phyloP scores from a whole-genome alignment of 495 filamentous ascomycete genomes.

The Tuber melanosporum region DNA sequence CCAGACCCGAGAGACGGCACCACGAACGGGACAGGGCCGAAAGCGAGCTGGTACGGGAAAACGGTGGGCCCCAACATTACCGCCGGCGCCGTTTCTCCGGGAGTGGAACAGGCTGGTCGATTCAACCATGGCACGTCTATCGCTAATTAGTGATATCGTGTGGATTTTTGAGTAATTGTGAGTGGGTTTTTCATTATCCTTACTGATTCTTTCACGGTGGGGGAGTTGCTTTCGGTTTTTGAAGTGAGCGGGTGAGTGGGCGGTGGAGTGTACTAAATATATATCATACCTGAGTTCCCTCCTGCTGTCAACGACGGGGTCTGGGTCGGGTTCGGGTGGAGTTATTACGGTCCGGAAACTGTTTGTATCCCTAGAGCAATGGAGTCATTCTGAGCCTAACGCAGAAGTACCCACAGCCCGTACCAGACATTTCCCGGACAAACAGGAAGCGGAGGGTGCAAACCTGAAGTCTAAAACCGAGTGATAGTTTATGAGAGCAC shows the following conservation, averaged over 20 bases:
- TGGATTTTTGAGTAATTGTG: neutral
- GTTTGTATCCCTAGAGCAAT: neutral
- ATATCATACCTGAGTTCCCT: neutral
- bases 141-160: neutral
- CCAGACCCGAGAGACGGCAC: slow-evolving; percentile 25
- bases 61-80: slow-evolving; percentile 8
- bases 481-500: neutral
- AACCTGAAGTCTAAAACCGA: neutral
- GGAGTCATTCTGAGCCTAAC: neutral
- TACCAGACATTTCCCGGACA: neutral
- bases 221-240: neutral
- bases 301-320: neutral
- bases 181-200: neutral
- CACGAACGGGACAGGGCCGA: slow-evolving; percentile 7
- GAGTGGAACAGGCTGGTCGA: neutral
- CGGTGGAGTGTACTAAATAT: neutral
- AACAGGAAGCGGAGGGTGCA: neutral
- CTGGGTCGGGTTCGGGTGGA: neutral
- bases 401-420: neutral
- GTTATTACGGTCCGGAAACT: neutral
- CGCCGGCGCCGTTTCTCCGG: neutral
- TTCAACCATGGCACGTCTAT: neutral
- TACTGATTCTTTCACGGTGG: neutral
- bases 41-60: slow-evolving; percentile 33
- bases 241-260: neutral